Percentiles rank a stretch among this genome's conserved stretches.
These are phyloP conservation scores for Aspergillus vadensis DNA, from an alignment of 2,329 filamentous ascomycete species.

Conservation along the genomic window DNA sequence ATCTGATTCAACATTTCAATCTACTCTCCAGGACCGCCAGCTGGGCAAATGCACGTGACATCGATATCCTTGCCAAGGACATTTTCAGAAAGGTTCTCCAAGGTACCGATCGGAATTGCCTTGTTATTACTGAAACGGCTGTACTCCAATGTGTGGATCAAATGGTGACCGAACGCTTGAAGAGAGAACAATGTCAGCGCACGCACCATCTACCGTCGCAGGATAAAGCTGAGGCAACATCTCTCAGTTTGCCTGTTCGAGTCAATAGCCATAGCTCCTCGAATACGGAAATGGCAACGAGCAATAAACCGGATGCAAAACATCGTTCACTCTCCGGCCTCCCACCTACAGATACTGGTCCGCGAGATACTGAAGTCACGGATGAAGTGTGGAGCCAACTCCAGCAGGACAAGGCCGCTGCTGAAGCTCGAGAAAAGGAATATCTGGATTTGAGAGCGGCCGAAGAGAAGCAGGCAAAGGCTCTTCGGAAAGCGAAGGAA, in stretches of 20 bases:
- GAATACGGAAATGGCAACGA: neutral
- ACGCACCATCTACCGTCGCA: too few relatives aligned
- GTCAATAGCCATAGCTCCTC: too few relatives aligned
- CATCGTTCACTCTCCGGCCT: too few relatives aligned
- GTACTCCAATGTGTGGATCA: neutral
- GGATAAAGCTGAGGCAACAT: too few relatives aligned
- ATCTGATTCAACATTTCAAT: conserved; percentile 38
- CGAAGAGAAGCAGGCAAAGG: conserved; percentile 8
- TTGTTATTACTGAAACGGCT: conserved; percentile 8
- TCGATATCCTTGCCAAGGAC: conserved; percentile 55
- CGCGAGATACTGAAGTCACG: conserved; percentile 26
- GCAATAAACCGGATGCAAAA: neutral
- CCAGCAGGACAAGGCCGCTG: conserved; percentile 18
- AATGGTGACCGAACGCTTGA: neutral
- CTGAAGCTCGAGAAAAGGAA: neutral
- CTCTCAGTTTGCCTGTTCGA: too few relatives aligned
- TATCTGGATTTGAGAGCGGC: neutral
- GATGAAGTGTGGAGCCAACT: conserved; percentile 30
- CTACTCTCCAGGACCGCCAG: conserved; percentile 47
- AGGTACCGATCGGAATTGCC: conserved; percentile 10
- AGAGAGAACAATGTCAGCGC: too few relatives aligned
- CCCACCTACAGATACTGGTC: neutral
- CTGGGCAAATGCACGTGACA: conserved; percentile 67
- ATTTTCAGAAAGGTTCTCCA: conserved; percentile 48
- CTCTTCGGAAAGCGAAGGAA: conserved; percentile 6